These are phyloP conservation scores for Alopecurus myosuroides DNA, from an alignment of 176 grass and related monocot species.

Conservation along the genomic window DNA sequence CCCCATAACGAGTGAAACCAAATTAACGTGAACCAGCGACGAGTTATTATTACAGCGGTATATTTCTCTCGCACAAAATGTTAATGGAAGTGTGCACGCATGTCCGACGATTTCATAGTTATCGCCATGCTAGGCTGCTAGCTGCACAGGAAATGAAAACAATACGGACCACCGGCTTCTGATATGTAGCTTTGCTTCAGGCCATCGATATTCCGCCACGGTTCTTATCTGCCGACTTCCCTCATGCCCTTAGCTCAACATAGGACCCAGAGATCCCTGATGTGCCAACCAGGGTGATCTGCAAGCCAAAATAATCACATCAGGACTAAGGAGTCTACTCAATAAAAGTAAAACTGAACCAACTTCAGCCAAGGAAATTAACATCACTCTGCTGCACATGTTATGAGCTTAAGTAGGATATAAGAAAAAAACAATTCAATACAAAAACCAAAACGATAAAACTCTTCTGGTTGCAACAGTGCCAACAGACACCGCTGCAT, in stretches of 20 bases:
- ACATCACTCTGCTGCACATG: neutral
- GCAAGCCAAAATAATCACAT: constrained; percentile 14
- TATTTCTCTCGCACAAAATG: neutral
- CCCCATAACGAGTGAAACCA: neutral
- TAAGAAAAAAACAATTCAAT: neutral
- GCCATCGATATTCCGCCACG: neutral
- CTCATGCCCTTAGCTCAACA: constrained; percentile 81
- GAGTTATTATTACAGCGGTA: constrained; percentile 32
- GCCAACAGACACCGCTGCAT: neutral
- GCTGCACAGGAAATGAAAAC: constrained; percentile 7
- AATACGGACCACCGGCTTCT: neutral
- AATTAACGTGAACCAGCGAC: neutral
- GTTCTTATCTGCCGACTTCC: constrained; percentile 3
- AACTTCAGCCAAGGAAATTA: neutral
- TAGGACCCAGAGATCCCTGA: constrained; percentile 96
- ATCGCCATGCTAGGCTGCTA: constrained; percentile 6
- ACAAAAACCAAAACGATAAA: neutral
- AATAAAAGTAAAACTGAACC: neutral
- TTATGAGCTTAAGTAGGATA: neutral
- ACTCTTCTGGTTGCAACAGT: neutral
- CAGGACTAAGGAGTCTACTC: neutral
- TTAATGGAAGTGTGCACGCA: neutral
- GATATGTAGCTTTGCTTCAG: constrained; percentile 8
- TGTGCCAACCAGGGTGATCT: constrained; percentile 88
- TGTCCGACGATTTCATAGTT: constrained; percentile 9